Base-by-base conservation (phyloP, 768 basidiomycete species). In the Amanita rubescens region DNA sequence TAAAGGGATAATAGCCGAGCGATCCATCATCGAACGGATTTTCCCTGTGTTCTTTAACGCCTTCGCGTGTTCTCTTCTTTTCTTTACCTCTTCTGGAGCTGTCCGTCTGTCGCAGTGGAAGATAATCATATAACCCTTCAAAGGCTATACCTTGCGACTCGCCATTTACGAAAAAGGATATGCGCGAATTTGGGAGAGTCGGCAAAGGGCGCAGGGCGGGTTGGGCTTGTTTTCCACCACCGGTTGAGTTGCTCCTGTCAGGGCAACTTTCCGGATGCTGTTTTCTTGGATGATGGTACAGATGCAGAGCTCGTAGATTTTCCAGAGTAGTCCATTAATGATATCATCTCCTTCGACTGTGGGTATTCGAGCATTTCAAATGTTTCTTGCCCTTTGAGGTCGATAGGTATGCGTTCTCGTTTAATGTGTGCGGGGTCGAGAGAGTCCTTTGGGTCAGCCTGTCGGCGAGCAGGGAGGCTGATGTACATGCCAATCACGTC, bases 401-500 rank as follows among this genome's bases (percentile, higher is more conserved):
- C 88, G 64, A 99, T 94, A 3, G 94, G 82, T 56, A 95, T 89
- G 52, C 96, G 89, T 63, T 93, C 90, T 51, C 96, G 83, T 58
- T 84, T 82, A 57, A 96, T 69, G 58, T 85, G 85, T 4, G 88
- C 87, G 9, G 94, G 88, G 65, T 96, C 90, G 58, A 82, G 70
- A 1, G 77, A 76, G 62, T 94, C 90, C 35, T 79, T 74, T 42
- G 70, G 69, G 59, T 80, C 68, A 14, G 85, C 75, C 60, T 76
- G 65, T 30, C 82, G 78, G 30, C 77, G 76, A 0, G 79, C 75
- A 3, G 96, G 95, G 6, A 98, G 80, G 35, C 80, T 87, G 49
- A 99, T 90, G 66, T 94, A 90, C 81, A 98, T 85, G 20, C 96
- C 96, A 44, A 98, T 72, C 17, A 94, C 85, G 68, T 97, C 92